Base-by-base conservation (phyloP, 768 basidiomycete genomes). In the Tephrocybe sp. region DNA sequence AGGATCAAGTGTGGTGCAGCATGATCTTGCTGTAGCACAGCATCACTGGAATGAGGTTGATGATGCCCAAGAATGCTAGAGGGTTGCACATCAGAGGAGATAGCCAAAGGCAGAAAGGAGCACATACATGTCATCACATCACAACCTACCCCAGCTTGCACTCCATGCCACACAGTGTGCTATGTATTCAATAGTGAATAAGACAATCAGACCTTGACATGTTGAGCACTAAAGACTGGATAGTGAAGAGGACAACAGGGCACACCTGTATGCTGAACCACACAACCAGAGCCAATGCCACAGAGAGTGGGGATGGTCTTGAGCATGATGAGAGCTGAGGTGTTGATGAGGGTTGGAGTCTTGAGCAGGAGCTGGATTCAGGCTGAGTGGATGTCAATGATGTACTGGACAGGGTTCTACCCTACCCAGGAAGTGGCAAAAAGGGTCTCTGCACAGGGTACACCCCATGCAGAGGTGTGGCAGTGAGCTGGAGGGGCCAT, bases 191-290 rank as follows among this genome's bases (percentile, higher is more conserved):
- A 92, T 75, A 0, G 93, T 94, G 66, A n/a, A n/a, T n/a, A n/a
- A n/a, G n/a, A n/a, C n/a, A n/a, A n/a, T n/a, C n/a, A n/a, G n/a
- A n/a, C n/a, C n/a, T n/a, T n/a, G n/a, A n/a, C n/a, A n/a, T n/a
- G n/a, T n/a, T n/a, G n/a, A n/a, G n/a, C n/a, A n/a, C n/a, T n/a
- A n/a, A n/a, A n/a, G n/a, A n/a, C n/a, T n/a, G n/a, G n/a, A n/a
- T n/a, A n/a, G n/a, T n/a, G n/a, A 95, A 96, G 2, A 94, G 65
- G 42, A 85, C 82, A 21, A 95, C 93, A 8, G 95, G 68, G 45
- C 79, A 84, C n/a, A 91, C 93, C 70, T 95, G 93, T 18, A 93
- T 64, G 1, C 93, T 93, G 55, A 96, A 96, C 83, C 93, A 92
- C 6, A 87, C 73, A n/a, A 30, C 83, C 73, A 12, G 79, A 81